Evolutionary conservation across 2,329 filamentous ascomycete genomes (phyloP), one percentile per base, ranked within the genome.

Genomic region (Aspergillus transmontanensis): DNA sequence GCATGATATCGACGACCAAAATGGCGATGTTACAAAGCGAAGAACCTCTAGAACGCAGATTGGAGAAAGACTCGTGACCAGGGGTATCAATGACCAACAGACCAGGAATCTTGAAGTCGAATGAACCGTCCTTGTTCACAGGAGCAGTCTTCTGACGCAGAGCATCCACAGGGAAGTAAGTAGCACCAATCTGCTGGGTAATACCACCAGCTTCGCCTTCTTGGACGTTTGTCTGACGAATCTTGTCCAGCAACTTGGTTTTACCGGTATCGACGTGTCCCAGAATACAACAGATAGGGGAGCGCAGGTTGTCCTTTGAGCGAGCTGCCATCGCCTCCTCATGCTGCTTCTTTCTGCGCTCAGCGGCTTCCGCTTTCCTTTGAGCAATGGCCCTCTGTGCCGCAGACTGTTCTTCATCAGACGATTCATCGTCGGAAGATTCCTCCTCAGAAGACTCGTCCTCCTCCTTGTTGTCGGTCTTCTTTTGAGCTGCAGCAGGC

Each of bases 221-320:
- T 77, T 99, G 96, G 41, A 99, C 95, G 76, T 99, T 98, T 62
- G 95, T 98, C 80, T 97, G 93, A 74, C 95, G 91, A 75, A 99
- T 92, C 84, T 99, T 99, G 85, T 99, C 95, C 63, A 99, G 86
- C 67, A 99, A 85, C 83, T 98, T 99, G n/a, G 95, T 99, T 84
- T 99, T 99, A 79, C 95, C 95, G 53, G 96, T 99, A 89, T 99
- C 95, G 87, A 99, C 95, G 87, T 99, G 95, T 74, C 95, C 95
- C 68, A 99, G 88, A 86, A 99, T 99, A 90, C 94, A 98, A 86
- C 95, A 98, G 81, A 99, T 99, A 59, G 95, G 95, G 46, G 95
- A 98, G 63, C 95, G 93, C 61, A 99, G 87, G 80, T 99, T 90
- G 77, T 99, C 94, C 80, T 92, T 93, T 26, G 94, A 98, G 65